These are phyloP conservation scores for Fusarium pseudocircinatum DNA, from an alignment of 2,329 filamentous ascomycete species.

Conservation along the genomic window DNA sequence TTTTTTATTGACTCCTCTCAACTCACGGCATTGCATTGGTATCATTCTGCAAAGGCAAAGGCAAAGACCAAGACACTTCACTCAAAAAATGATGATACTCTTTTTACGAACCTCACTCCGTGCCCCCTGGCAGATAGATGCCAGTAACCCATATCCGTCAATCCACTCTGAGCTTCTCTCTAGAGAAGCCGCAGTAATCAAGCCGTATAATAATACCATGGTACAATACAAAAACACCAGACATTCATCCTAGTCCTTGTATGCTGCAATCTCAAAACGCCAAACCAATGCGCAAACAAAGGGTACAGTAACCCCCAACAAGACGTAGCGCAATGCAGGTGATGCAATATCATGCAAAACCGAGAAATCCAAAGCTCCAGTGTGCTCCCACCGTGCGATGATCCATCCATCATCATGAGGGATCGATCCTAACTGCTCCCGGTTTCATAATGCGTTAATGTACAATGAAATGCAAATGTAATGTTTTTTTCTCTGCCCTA, in stretches of 20 bases:
- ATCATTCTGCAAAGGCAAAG: conserved; percentile 1
- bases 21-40: not conserved
- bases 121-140: conserved; percentile 17
- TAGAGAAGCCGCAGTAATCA: conserved; percentile 20
- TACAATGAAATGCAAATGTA: conserved; percentile 37
- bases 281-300: conserved; percentile 25
- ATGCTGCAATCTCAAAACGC: conserved; percentile 36
- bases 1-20: conserved; percentile 6
- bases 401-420: conserved; percentile 33
- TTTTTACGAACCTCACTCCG: conserved; percentile 41
- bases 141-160: conserved; percentile 17
- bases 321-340: conserved; percentile 25
- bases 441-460: conserved; percentile 43
- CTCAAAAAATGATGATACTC: conserved; percentile 25
- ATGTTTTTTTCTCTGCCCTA: conserved; percentile 12
- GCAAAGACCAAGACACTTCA: conserved; percentile 9
- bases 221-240: conserved; percentile 35
- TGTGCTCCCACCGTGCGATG: conserved; percentile 32
- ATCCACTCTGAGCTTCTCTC: conserved; percentile 28
- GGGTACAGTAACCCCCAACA: conserved; percentile 11
- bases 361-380: conserved; percentile 36
- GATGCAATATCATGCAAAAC: conserved; percentile 34
- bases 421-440: conserved; percentile 26
- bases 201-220: conserved; percentile 28
- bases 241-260: conserved; percentile 29